These are phyloP conservation scores for Cicer bijugum DNA, from an alignment of 306 rosid species.

Conservation along the genomic window DNA sequence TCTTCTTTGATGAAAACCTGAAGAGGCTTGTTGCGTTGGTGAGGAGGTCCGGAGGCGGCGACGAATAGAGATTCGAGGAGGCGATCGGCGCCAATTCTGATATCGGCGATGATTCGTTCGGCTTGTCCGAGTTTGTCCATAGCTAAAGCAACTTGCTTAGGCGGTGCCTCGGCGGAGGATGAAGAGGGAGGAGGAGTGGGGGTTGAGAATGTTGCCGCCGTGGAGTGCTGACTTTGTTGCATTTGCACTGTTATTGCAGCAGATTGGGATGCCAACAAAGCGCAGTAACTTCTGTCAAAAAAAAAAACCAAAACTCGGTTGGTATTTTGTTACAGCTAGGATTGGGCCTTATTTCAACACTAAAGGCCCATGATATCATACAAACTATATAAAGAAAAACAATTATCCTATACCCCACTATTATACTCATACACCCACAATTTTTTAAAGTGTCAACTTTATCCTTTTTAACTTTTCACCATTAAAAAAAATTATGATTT, in stretches of 20 bases:
- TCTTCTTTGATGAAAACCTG: slow-evolving; percentile 75
- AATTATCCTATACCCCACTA: too few species aligned
- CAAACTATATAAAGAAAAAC: too few species aligned
- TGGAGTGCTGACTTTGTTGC: slow-evolving; percentile 57
- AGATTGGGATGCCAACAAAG: not conserved
- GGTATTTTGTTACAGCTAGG: slow-evolving; percentile 34
- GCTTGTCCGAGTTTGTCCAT: slow-evolving; percentile 81
- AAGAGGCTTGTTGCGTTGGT: slow-evolving; percentile 64
- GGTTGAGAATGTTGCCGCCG: slow-evolving; percentile 49
- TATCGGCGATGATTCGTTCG: slow-evolving; percentile 79
- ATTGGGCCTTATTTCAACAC: slow-evolving; percentile 32
- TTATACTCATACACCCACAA: too few species aligned
- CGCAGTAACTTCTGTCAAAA: not conserved
- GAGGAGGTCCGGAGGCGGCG: slow-evolving; percentile 76
- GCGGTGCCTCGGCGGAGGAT: slow-evolving; percentile 78
- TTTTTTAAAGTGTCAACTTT: too few species aligned
- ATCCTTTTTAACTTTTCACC: too few species aligned
- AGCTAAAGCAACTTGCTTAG: slow-evolving; percentile 89
- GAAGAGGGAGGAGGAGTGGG: slow-evolving; percentile 48
- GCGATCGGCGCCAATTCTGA: slow-evolving; percentile 76
- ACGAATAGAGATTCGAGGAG: slow-evolving; percentile 82
- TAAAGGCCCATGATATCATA: not conserved
- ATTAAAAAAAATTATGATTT: too few species aligned
- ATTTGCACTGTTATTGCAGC: slow-evolving; percentile 42
- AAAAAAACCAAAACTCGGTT: not conserved